Base-by-base conservation (phyloP, 257 asterid genomes). In the Solanum lignicaule region DNA sequence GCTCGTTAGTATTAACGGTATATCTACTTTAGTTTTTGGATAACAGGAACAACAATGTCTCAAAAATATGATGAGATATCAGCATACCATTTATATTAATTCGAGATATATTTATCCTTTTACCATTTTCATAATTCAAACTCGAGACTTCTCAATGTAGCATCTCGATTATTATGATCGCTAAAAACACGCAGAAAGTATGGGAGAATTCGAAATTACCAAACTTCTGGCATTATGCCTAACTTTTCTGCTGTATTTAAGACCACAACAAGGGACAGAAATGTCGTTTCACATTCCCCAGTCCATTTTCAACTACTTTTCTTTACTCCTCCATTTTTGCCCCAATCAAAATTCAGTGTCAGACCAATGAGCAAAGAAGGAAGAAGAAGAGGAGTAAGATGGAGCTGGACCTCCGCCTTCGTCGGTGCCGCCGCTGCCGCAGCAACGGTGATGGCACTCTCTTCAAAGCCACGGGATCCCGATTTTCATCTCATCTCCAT, bases 401-500 rank as follows among this genome's bases (percentile, higher is more conserved):
- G 98, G 98, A 92, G 95, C 93, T 95, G 98, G 99, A 87, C 93
- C 72, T 95, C 99, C 89, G 98, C 99, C 90, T 46, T 92, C 20
- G 84, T 94, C 66, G 99, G 98, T 0, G 99, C 98, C 5, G 98
- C 95, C 3, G 92, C 96, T 20, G 98, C 99, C 66, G 25, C 95
- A 4, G 91, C 94, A 4, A 87, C 94, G 29, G 89, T 93, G 39
- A 27, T 90, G 1, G 83, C 85, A 6, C 79, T 96, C 88, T 88
- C 98, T 0, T 27, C 94, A 2, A 95, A 89, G 90, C 99, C 99
- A 0, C 93, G 96, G 0, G 96, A 95, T 91, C 99, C 99, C 4
- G 91, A 93, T 20, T 95, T 97, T 91, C 97, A 95, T 91, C 91
- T 97, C 27, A 90, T 96, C 92, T 95, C 98, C 88, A 94, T 97